Evolutionary conservation across 73 alveolate genomes (phyloP).

Genomic region (Paramecium sonneborni): DNA sequence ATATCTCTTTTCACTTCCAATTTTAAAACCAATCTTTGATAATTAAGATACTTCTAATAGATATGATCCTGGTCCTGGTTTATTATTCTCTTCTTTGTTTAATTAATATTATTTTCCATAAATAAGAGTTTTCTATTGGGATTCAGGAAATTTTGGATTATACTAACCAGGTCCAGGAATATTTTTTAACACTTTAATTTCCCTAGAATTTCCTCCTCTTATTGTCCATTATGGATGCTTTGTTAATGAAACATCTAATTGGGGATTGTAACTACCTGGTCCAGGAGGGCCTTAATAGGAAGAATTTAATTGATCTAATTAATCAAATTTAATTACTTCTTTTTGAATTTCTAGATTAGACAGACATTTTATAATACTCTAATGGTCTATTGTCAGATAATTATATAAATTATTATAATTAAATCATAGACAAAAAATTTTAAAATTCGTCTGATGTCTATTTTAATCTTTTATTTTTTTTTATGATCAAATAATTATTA

Average conservation of each 20-base stretch:
- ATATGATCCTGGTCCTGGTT: slow-evolving; percentile 18
- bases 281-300: slow-evolving; percentile 13
- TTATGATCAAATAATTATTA: no score
- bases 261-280: background rate
- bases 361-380: background rate
- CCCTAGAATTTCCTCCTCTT: background rate
- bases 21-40: background rate
- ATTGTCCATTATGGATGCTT: slow-evolving; percentile 19
- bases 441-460: background rate
- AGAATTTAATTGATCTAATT: background rate
- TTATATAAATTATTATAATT: background rate
- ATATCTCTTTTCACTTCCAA: slow-evolving; percentile 11
- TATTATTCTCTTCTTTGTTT: background rate
- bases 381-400: background rate
- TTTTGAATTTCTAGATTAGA: background rate
- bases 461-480: no score
- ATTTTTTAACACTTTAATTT: background rate
- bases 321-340: background rate
- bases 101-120: background rate
- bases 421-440: background rate
- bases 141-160: background rate
- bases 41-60: background rate
- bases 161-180: slow-evolving; percentile 43
- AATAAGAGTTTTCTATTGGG: background rate
- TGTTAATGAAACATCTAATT: background rate